Percentiles rank a stretch among this genome's conserved stretches.
These are phyloP conservation scores for Endocarpon pusillum DNA, from an alignment of 495 filamentous ascomycete genomes.

Conservation along the genomic window DNA sequence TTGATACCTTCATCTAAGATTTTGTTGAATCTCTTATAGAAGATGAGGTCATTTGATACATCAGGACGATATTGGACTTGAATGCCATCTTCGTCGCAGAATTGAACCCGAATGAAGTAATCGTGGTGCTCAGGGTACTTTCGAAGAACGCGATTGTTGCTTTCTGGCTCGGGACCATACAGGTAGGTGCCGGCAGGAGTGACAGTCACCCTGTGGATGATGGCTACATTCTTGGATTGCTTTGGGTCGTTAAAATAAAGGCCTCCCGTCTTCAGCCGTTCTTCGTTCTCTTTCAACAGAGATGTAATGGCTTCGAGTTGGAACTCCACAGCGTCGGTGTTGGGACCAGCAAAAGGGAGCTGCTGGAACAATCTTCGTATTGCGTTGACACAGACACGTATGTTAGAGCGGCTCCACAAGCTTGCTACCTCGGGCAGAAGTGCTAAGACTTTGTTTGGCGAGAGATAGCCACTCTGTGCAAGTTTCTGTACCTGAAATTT, in stretches of 20 bases:
- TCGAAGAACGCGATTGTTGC: conserved; percentile 56
- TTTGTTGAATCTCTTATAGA: conserved; percentile 34
- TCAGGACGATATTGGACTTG: conserved; percentile 37
- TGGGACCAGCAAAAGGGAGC: conserved; percentile 32
- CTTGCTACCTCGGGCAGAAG: conserved; percentile 19
- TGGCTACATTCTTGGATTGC: conserved; percentile 3
- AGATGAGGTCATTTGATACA: conserved; percentile 33
- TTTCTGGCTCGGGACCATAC: conserved; percentile 51
- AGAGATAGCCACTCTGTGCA: conserved; percentile 32
- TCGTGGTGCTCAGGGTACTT: conserved; percentile 45
- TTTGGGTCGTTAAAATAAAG: not conserved
- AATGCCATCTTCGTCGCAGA: conserved; percentile 57
- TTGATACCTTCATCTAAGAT: conserved; percentile 37
- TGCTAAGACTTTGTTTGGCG: conserved; percentile 22
- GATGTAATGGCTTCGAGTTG: conserved; percentile 23
- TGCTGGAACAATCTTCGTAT: conserved; percentile 28
- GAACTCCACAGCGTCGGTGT: conserved; percentile 27
- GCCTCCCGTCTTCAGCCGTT: not conserved
- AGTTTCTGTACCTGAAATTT: conserved; percentile 35
- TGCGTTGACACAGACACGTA: conserved; percentile 23
- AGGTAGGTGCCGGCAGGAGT: conserved; percentile 54
- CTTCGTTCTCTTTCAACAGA: conserved; percentile 23
- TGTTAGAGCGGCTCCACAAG: conserved; percentile 7
- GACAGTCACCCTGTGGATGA: conserved; percentile 43
- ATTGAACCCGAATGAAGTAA: conserved; percentile 52